Conservation (phyloP, 768 basidiomycete species). For the Infundibulicybe gibba region DNA sequence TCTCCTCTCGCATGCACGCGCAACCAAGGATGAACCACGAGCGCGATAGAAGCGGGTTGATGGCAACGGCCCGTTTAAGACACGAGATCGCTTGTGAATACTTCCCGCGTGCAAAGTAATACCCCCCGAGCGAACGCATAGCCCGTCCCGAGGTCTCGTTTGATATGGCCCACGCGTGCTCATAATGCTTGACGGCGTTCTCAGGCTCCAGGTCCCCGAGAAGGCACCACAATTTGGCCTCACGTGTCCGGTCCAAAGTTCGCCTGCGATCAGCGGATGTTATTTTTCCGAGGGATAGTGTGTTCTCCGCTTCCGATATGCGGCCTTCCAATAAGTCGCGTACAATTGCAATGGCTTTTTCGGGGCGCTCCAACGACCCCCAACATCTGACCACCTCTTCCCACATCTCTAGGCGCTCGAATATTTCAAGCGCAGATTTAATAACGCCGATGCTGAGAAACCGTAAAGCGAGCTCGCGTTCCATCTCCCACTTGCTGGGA, state of each 20-base stretch:
- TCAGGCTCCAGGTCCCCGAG: slow-evolving; percentile 88
- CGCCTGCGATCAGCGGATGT: slow-evolving; percentile 35
- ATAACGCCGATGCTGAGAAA: slow-evolving; percentile 85
- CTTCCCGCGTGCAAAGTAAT: slow-evolving; percentile 67
- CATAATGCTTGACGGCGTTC: slow-evolving; percentile 69
- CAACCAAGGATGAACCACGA: slow-evolving; percentile 99
- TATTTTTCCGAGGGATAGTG: slow-evolving; percentile 59
- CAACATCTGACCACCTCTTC: slow-evolving; percentile 93
- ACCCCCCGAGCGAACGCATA: slow-evolving; percentile 87
- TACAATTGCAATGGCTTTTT: slow-evolving; percentile 78
- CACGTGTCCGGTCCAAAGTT: slow-evolving; percentile 59
- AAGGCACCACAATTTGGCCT: slow-evolving; percentile 94
- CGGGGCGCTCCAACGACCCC: slow-evolving; percentile 73
- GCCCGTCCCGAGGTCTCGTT: slow-evolving; percentile 80
- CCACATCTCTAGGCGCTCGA: slow-evolving; percentile 96
- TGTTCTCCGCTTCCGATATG: slow-evolving; percentile 78
- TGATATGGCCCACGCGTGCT: slow-evolving; percentile 82
- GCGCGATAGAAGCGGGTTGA: slow-evolving; percentile 84
- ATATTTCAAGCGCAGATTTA: slow-evolving; percentile 89
- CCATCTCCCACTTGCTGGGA: slow-evolving; percentile 92
- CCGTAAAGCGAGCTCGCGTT: slow-evolving; percentile 82
- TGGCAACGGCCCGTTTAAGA: slow-evolving; percentile 71
- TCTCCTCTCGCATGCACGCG: slow-evolving; percentile 74
- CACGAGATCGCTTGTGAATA: slow-evolving; percentile 62
- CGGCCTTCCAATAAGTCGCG: slow-evolving; percentile 80